Base-by-base conservation (phyloP, 805 yeast genomes). In the Starmera caribaea region DNA sequence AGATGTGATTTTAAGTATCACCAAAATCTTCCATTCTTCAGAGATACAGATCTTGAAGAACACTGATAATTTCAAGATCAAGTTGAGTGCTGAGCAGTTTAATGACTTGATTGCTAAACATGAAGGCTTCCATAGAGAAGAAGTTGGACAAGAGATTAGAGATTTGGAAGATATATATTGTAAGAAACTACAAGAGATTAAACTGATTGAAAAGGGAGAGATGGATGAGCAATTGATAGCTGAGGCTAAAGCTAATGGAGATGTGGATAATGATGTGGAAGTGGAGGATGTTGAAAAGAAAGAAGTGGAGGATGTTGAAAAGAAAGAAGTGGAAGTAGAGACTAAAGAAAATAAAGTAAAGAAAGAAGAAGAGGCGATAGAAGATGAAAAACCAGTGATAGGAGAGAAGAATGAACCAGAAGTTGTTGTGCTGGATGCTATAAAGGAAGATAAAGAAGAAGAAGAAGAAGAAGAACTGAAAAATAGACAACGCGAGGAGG, bases 201-300 rank as follows among this genome's bases (percentile, higher is more conserved):
- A 29, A 1, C 26, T 34, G 4, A 47, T 52, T 15, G 51, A 50
- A 32, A 47, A 43, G 16, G 57, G 57, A 5, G 44, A 45, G 21
- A 7, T 49, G 38, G 54, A 52, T 32, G 35, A 38, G 13, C 31
- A 42, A 6, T 41, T 52, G 16, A 42, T 44, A 8, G 31, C 42
- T 32, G 54, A 55, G 21, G 39, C 45, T 27, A 45, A 45, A 8
- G 58, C 52, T 16, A 55, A 36, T 40, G 60, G 59, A 16, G 60
- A 55, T 41, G 44, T 57, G 41, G 24, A 38, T 2, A 13, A 34
- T 27, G 32, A 32, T 12, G 17, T 30, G 21, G 37, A 30, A 30
- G 41, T 36, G 16, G 41, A 37, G 31, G 35, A 33, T 10, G 38
- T 33, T 13, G 43, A 38, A 16, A 42, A 35, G 15, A 33, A 16